Conservation (phyloP, 148 eudicot species). For the Nepenthes mirabilis region DNA sequence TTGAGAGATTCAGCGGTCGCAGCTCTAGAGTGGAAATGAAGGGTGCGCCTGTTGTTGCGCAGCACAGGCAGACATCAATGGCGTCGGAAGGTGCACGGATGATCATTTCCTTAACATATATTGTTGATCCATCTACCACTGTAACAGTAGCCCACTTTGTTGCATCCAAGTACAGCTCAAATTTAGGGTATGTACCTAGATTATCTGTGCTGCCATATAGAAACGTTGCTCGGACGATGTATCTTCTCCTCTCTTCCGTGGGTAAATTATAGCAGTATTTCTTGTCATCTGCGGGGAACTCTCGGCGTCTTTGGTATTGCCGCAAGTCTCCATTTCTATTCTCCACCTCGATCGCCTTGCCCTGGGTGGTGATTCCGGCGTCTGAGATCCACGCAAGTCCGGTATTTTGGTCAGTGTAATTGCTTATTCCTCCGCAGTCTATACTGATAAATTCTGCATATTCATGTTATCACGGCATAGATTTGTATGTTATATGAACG, state of each 20-base stretch:
- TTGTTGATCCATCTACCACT: conserved; percentile 48
- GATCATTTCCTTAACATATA: conserved; percentile 68
- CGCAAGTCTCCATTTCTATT: conserved; percentile 19
- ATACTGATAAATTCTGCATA: conserved; percentile 86
- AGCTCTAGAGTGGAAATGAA: conserved; percentile 86
- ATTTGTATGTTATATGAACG: no score
- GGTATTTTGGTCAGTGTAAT: conserved; percentile 58
- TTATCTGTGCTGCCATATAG: conserved; percentile 48
- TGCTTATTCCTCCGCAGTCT: conserved; percentile 78
- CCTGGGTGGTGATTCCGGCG: conserved; percentile 31
- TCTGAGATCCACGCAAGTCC: conserved; percentile 72
- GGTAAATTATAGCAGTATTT: conserved; percentile 69
- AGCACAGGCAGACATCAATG: conserved; percentile 74
- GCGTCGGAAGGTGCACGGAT: conserved; percentile 71
- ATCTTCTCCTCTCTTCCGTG: conserved; percentile 68
- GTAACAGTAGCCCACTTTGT: conserved; percentile 84
- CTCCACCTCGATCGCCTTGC: conserved; percentile 26
- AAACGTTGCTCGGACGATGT: conserved; percentile 73
- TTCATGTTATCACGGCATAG: background rate
- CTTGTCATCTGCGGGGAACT: conserved; percentile 52
- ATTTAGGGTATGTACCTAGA: conserved; percentile 57
- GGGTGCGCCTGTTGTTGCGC: conserved; percentile 83
- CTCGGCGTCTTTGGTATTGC: conserved; percentile 51
- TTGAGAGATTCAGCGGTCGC: conserved; percentile 73
- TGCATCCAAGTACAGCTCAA: conserved; percentile 80